Percentiles rank a stretch among this genome's conserved stretches.
These are phyloP conservation scores for Malbranchea cinnamomea DNA, from an alignment of 2,329 filamentous ascomycete genomes.

Conservation along the genomic window DNA sequence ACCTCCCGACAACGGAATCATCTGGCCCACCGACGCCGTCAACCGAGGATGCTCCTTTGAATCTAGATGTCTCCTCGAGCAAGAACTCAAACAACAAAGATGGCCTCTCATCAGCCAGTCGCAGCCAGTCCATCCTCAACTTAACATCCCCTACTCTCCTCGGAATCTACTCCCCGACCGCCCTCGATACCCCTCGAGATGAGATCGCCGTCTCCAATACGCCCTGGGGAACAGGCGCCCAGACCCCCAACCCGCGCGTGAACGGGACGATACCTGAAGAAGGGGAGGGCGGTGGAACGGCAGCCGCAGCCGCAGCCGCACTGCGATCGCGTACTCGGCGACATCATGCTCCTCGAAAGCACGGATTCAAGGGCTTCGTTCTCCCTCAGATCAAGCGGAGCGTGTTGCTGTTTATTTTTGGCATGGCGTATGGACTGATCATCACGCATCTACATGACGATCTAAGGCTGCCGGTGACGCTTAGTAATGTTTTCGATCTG, in stretches of 20 bases:
- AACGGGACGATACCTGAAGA: conserved; percentile 25
- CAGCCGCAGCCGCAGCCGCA: conserved; percentile 9
- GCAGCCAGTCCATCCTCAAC: conserved; percentile 67
- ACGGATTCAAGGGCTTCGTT: conserved; percentile 28
- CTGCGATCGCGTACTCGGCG: conserved; percentile 9
- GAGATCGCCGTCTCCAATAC: conserved; percentile 26
- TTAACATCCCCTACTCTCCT: conserved; percentile 78
- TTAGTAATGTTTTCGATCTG: conserved; percentile 33
- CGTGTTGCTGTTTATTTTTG: conserved; percentile 58
- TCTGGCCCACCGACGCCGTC: conserved; percentile 22
- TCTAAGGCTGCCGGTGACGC: conserved; percentile 30
- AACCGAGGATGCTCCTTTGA: conserved; percentile 5
- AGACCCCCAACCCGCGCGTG: conserved; percentile 44
- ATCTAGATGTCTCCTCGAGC: conserved; percentile 11
- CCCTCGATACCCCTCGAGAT: conserved; percentile 29
- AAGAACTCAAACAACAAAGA: conserved; percentile 18
- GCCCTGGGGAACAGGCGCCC: conserved; percentile 65
- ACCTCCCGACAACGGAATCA: conserved; percentile 14
- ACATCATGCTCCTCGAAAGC: too few relatives aligned
- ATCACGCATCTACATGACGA: conserved; percentile 65
- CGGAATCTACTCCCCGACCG: conserved; percentile 70
- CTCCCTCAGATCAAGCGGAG: conserved; percentile 44
- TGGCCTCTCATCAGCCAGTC: conserved; percentile 37
- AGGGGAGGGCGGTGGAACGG: conserved; percentile 18
- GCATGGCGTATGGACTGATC: conserved; percentile 67